A percentile compares a stretch with the other conserved stretches of the same genome.
These are phyloP conservation scores for Chloranthus sessilifolius DNA, from an alignment of 164 flowering plant species.

Conservation along the genomic window DNA sequence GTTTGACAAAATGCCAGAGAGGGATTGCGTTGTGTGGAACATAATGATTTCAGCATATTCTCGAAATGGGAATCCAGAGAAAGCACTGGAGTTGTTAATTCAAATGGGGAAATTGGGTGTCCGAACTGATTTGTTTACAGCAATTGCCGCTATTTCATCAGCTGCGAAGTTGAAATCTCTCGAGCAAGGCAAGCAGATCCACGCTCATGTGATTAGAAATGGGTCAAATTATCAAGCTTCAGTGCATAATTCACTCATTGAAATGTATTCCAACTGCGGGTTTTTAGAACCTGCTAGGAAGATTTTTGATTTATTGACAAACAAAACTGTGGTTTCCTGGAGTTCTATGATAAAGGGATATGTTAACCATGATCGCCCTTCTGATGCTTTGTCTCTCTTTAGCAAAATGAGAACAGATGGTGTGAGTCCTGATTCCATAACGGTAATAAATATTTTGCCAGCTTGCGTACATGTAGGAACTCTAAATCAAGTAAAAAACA, in stretches of 20 bases:
- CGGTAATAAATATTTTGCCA: slow-evolving; percentile 48
- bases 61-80: slow-evolving; percentile 29
- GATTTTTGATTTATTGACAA: slow-evolving; percentile 28
- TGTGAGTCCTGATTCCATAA: slow-evolving; percentile 27
- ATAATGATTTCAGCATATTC: slow-evolving; percentile 42
- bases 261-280: slow-evolving; percentile 50
- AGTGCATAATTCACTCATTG: slow-evolving; percentile 53
- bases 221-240: slow-evolving; percentile 39
- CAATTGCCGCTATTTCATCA: slow-evolving; percentile 39
- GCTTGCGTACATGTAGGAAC: slow-evolving; percentile 55
- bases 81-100: slow-evolving; percentile 32
- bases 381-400: slow-evolving; percentile 44
- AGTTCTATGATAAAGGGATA: slow-evolving; percentile 53
- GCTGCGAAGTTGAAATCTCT: slow-evolving; percentile 39
- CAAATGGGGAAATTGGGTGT: slow-evolving; percentile 37
- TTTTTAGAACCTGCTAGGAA: slow-evolving; percentile 25
- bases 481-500: slow-evolving; percentile 37
- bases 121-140: slow-evolving; percentile 44
- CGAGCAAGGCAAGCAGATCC: slow-evolving; percentile 38
- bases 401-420: slow-evolving; percentile 42
- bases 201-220: slow-evolving; percentile 46
- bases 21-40: slow-evolving; percentile 56
- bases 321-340: slow-evolving; percentile 50
- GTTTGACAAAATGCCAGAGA: slow-evolving; percentile 40
- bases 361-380: slow-evolving; percentile 25